Base-by-base conservation (phyloP, 805 yeast genomes). In the Starmerella apis region DNA sequence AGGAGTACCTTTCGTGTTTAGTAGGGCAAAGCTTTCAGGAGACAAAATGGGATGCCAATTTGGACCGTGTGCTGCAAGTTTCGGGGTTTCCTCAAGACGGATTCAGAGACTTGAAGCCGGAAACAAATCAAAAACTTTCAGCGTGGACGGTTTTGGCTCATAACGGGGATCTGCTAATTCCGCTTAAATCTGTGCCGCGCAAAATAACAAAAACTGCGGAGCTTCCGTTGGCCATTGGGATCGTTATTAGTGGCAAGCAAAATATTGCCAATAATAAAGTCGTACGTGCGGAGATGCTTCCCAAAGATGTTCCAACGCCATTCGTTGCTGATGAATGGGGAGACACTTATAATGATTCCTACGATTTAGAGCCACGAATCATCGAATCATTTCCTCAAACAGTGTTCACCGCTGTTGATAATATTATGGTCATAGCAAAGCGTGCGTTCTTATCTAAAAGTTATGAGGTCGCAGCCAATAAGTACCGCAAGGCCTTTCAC, bases 401-500 rank as follows among this genome's bases (percentile, higher is more conserved):
- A 1, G 59, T 55, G 13, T 53, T 57, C 18, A 23, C 6, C 0
- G 58, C 53, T 2, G 41, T 57, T 4, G 42, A 35, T 3, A 27
- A 19, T 5, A 43, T 60, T 3, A 23, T 59, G 64, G 79, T 74
- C 8, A 75, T 83, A 56, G 96, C 94, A 39, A 83, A 94, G n/a
- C 71, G 69, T 46, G 74, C 78, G 53, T 81, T 83, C 69, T 9
- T n/a, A 1, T 82, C 81, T 61, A 71, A 71, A 23, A 75, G 82
- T 41, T 68, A 70, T 24, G 69, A 67, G n/a, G 68, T 66, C 31
- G 81, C 96, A 0, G 73, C 73, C 33, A 68, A 65, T 39, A 88
- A 88, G 67, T 88, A 86, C 66, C 63, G 63, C 39, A 88, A 88
- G 66, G 86, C 94, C 11, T 70, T 77, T 24, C 74, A 73, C 28